Evolutionary conservation across 805 yeast genomes (phyloP), one percentile per base, ranked within the genome.

Genomic region (Yamadazyma tumulicola): DNA sequence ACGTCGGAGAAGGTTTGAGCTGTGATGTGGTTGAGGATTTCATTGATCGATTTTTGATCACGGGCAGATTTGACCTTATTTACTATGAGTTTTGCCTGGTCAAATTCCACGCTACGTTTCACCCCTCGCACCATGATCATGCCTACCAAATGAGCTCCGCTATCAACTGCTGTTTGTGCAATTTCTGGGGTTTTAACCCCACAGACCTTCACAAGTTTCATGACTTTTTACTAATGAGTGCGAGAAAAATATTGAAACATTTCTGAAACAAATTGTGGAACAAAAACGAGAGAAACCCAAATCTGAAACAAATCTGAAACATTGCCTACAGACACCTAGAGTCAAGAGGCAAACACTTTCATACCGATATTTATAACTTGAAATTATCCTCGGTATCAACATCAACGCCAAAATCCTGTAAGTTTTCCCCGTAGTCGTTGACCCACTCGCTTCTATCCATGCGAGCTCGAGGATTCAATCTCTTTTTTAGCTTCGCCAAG

Each of bases 401-500:
- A 51, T 89, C 97, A 2, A 91, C 97, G 0, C 97, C 97, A 55
- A 77, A 89, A 57, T 87, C 96, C 25, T 72, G 73, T 29, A 91
- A 61, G 9, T 73, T 72, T 50, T 91, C 97, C n/a, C 98, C 98
- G 54, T 81, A 70, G 12, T 72, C 79, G 52, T 85, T 87, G 37
- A 57, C 59, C 95, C 95, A 89, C 26, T 74, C 66, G 10, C 58
- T 64, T 22, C 79, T 54, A 8, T 51, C 47, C 49, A 60, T 34
- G 39, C 48, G 56, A 19, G 60, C 40, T 31, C 74, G 41, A 12
- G 72, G 67, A 39, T 65, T 68, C 51, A 60, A 35, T 49, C 57
- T 29, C 51, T 54, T 45, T 38, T 59, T 46, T 7, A 61, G 61
- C 57, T 41, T 47, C 27, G 45, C 28, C 22, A 52, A 30, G 31